phyloP scores from a whole-genome alignment of 371 early-diverging fungal species.

The Rhizopus stolonifer region DNA sequence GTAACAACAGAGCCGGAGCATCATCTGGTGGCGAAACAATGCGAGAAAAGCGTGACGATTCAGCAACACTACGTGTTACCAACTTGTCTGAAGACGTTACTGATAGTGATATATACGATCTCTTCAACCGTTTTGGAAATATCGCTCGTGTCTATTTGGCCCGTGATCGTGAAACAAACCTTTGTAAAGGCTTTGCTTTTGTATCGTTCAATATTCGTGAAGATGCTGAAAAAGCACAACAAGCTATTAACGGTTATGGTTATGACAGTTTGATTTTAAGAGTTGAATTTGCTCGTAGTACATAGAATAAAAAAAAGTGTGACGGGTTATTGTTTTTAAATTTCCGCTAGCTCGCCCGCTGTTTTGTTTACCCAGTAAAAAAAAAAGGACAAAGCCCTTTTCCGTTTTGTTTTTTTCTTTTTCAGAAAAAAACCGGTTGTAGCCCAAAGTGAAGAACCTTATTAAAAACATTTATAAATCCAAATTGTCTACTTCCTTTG shows the following conservation, averaged over 20 bases:
- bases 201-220: conserved; percentile 81
- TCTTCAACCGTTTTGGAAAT: conserved; percentile 84
- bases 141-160: conserved; percentile 82
- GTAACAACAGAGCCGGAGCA: conserved; percentile 49
- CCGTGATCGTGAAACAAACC: conserved; percentile 80
- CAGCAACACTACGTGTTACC: conserved; percentile 89
- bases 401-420: background rate
- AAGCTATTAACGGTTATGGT: conserved; percentile 87
- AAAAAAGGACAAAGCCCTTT: too few species aligned
- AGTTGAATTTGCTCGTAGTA: conserved; percentile 73
- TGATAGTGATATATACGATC: conserved; percentile 86
- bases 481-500: background rate
- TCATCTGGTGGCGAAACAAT: conserved; percentile 47
- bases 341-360: too few species aligned
- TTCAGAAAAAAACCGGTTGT: background rate
- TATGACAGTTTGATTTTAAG: conserved; percentile 93
- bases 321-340: background rate
- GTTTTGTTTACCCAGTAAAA: too few species aligned
- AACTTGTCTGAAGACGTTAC: conserved; percentile 94
- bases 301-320: conserved; percentile 18
- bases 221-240: conserved; percentile 83
- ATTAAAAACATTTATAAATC: conserved; percentile 1
- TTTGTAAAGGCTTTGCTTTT: conserved; percentile 96
- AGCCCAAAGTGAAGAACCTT: conserved; percentile 3
- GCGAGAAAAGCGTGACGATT: conserved; percentile 76